A percentile compares a stretch with the other conserved stretches of the same genome.
Conservation (phyloP, 108 stramenopile species). For the Mayamaea pseudoterrestris region DNA sequence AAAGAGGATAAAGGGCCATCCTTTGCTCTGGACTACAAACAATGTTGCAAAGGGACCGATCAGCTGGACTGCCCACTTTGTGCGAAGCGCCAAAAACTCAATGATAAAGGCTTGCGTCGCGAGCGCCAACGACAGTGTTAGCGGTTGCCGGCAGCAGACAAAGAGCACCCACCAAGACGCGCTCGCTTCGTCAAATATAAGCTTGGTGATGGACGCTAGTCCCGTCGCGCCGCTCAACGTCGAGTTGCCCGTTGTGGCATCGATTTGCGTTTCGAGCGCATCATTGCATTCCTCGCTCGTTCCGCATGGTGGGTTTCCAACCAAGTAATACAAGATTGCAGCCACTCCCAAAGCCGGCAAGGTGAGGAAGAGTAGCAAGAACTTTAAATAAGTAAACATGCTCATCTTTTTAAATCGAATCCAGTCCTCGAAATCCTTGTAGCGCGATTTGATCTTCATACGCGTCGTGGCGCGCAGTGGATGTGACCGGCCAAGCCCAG, state of each 20-base stretch:
- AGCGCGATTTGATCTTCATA: no score
- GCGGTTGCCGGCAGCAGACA: conserved; percentile 12
- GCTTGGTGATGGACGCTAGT: no score
- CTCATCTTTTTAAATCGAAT: no score
- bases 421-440: no score
- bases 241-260: no score
- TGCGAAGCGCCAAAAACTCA: conserved; percentile 29
- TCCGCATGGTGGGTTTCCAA: conserved; percentile 17
- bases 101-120: conserved; percentile 19
- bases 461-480: no score
- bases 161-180: conserved; percentile 23
- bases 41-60: conserved; percentile 40
- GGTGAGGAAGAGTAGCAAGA: no score
- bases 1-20: conserved; percentile 28
- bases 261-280: no score
- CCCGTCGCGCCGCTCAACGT: no score
- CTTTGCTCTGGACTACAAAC: conserved; percentile 37
- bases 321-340: conserved; percentile 17
- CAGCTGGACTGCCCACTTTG: conserved; percentile 18
- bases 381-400: no score
- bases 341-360: conserved; percentile 11
- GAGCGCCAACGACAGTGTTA: conserved; percentile 17
- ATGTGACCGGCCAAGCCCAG: no score
- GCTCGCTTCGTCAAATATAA: conserved; percentile 4
- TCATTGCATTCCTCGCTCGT: no score